Evolutionary conservation across 2,329 filamentous ascomycete genomes (phyloP), one percentile per base, ranked within the genome.

Genomic region (Fusarium mundagurra): DNA sequence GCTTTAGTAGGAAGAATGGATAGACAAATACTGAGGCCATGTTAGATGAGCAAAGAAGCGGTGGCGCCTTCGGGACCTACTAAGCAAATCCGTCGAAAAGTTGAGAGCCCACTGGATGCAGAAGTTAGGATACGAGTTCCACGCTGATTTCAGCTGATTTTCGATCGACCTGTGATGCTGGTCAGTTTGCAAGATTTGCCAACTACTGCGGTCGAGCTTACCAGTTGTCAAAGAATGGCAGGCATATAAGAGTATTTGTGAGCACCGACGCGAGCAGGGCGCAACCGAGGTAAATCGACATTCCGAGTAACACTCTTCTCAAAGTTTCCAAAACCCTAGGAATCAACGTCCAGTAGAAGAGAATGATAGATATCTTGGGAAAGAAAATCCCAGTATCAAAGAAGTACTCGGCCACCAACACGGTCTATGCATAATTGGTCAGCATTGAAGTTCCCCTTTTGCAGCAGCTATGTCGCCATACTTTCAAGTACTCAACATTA

Each of bases 291-390:
- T 69, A 69, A 8, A 64, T 18, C 4, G 66, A 63, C 11, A 69
- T 61, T 12, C 6, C 47, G 13, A 69, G 20, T 8, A 69, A 24
- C 0, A 24, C 33, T 7, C 16, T 62, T 13, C 58, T 63, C 8
- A 69, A 39, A 2, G 31, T 50, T n/a, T 48, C 66, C 31, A 38
- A 38, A 3, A 69, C 36, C 29, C 57, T 41, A 5, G 64, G 64
- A 4, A 69, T 69, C 18, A 69, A 38, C 7, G 38, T 69, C 66
- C 66, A 69, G 27, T 69, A 69, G 6, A 69, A 69, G 17, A 69
- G 14, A 16, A 67, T 61, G 6, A 69, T 69, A 1, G 66, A 69
- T 24, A 69, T 62, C 33, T 69, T 69, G n/a, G 66, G 58, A 10
- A 63, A 54, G 47, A 39, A 69, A 14, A 69, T 69, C 3, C 66